Evolutionary conservation across 31 red algal species (phyloP).

Genomic region (Asparagopsis taxiformis): DNA sequence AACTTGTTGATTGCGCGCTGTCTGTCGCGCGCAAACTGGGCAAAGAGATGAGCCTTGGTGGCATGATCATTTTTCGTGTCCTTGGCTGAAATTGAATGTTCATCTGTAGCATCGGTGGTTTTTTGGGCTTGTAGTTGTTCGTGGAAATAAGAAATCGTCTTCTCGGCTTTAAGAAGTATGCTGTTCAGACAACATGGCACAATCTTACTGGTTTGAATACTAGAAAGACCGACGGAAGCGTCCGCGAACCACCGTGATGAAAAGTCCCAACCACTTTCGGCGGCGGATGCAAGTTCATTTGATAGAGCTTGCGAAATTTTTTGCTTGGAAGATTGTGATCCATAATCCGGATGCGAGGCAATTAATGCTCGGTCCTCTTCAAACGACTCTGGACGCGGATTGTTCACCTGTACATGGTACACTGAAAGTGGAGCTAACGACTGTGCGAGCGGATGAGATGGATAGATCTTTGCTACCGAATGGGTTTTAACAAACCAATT

Average conservation of each 20-base stretch:
- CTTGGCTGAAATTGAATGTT: neutral
- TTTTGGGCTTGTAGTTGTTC: neutral
- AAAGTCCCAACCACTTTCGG: conserved; percentile 94
- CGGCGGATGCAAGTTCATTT: conserved; percentile 51
- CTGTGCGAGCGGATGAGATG: neutral
- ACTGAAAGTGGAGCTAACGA: conserved; percentile 2
- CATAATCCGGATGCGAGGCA: too few species aligned
- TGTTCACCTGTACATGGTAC: conserved; percentile 29
- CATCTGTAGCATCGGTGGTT: too few species aligned
- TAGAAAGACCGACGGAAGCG: conserved; percentile 1
- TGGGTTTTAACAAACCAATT: conserved; percentile 36
- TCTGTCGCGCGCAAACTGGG: conserved; percentile 11
- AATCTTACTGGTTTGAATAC: conserved; percentile 50
- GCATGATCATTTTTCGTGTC: conserved; percentile 1
- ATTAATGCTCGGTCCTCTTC: conserved; percentile 24
- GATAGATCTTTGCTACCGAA: conserved; percentile 17
- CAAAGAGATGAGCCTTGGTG: conserved; percentile 15
- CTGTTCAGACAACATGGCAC: conserved; percentile 86
- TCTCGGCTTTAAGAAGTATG: conserved; percentile 65
- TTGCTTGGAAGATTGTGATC: too few species aligned
- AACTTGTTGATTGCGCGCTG: conserved; percentile 35
- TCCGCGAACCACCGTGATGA: conserved; percentile 79
- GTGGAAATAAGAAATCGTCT: conserved; percentile 38
- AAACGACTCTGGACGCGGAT: conserved; percentile 79
- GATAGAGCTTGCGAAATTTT: too few species aligned